Evolutionary conservation across 2,329 filamentous ascomycete species (phyloP).

Genomic region (Volutella citrinella): DNA sequence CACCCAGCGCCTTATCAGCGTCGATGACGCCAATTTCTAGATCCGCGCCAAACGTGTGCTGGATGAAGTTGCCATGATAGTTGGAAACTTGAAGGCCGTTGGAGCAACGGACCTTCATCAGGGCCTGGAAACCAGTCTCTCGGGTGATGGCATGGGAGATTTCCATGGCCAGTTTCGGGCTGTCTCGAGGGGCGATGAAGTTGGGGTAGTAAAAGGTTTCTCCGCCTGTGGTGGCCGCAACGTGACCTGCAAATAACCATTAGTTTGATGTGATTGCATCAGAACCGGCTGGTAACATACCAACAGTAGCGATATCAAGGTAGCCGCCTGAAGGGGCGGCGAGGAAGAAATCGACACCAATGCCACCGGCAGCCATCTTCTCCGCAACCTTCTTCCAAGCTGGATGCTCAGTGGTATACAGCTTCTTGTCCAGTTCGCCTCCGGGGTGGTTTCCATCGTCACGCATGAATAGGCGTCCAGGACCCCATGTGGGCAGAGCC

Average conservation of each 20-base stretch:
- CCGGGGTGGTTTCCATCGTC: slow-evolving; percentile 85
- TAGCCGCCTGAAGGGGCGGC: slow-evolving; percentile 88
- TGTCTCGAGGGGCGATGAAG: slow-evolving; percentile 84
- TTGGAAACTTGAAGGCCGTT: slow-evolving; percentile 89
- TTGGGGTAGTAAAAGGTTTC: slow-evolving; percentile 98
- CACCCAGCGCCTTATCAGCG: slow-evolving; percentile 86
- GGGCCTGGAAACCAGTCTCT: slow-evolving; percentile 89
- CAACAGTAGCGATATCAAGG: slow-evolving; percentile 88
- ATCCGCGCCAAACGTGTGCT: slow-evolving; percentile 92
- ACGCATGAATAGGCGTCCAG: slow-evolving; percentile 77
- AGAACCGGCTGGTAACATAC: no score
- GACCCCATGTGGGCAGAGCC: slow-evolving; percentile 88
- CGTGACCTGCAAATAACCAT: slow-evolving; percentile 56
- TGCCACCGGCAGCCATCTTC: slow-evolving; percentile 81
- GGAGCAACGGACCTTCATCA: slow-evolving; percentile 98
- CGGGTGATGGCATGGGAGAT: slow-evolving; percentile 81
- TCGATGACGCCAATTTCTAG: slow-evolving; percentile 91
- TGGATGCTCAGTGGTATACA: slow-evolving; percentile 86
- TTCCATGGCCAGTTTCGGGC: slow-evolving; percentile 78
- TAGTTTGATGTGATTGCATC: background rate
- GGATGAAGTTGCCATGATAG: slow-evolving; percentile 96
- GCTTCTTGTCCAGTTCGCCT: slow-evolving; percentile 86
- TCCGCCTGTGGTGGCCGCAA: slow-evolving; percentile 85
- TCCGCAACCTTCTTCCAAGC: slow-evolving; percentile 82
- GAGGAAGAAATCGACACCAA: slow-evolving; percentile 93